Evolutionary conservation across 108 stramenopile genomes (phyloP), one percentile per base, ranked within the genome.

Genomic region (Cyclotella atomus): DNA sequence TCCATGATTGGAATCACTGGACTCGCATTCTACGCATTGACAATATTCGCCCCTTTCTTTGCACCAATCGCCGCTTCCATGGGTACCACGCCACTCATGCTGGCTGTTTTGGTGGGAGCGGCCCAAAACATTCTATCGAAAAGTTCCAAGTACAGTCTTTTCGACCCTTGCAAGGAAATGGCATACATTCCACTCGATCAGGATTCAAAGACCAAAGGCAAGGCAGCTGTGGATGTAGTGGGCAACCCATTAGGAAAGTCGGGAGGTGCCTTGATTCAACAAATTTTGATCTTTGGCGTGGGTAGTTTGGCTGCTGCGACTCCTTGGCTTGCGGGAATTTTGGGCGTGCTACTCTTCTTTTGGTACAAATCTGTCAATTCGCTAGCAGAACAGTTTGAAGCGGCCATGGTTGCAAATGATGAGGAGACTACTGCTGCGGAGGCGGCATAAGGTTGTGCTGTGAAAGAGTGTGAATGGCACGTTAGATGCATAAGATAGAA

Each of bases 131-230:
- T 98, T 73, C 69, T 97, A 61, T 87, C 88, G 62, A 99, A 99
- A 85, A 85, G 87, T 68, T 73, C 94, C 36, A 99, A 99, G 78
- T 99, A 98, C 72, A 87, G 95, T 8, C 82, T 99, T 53, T 99
- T 97, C 57, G 96, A 99, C 73, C 98, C 99, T 1, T 98, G 96
- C 86, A 98, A 98, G 76, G 98, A 99, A 86, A 99, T 98, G 98
- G 97, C 97, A 17, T 99, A 98, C 84, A 99, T 99, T 70, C 97
- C 97, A 17, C 83, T 99, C 20, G 99, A 98, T 73, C 85, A 95
- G 55, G 97, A 98, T 49, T 90, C 92, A 28, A 98, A 98, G 88
- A 97, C 97, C 12, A 98, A 98, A 77, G 99, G 99, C 55, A 99
- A 99, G 80, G 99, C 99, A 29, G 99, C 99, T 33, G 92, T 99